These are phyloP conservation scores for Pelargonium cotyledonis DNA, from an alignment of 441 rosid species.

Conservation along the genomic window DNA sequence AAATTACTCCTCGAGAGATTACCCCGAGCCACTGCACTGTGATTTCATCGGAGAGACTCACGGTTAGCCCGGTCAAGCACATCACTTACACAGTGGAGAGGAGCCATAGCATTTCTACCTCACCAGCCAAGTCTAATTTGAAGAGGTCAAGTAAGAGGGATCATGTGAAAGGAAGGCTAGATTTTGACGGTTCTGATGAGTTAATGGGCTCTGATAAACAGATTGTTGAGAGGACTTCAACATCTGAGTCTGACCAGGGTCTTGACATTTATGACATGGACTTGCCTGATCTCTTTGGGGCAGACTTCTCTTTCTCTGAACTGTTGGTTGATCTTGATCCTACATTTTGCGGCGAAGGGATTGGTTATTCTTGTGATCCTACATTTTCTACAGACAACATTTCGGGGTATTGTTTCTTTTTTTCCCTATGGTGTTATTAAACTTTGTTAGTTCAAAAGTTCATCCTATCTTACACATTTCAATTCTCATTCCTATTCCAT, in stretches of 20 bases:
- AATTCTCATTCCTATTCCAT: not conserved
- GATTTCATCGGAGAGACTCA: constrained; percentile 58
- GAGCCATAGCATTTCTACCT: constrained; percentile 48
- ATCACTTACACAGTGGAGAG: constrained; percentile 51
- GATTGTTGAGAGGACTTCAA: constrained; percentile 25
- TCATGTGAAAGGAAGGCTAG: constrained; percentile 62
- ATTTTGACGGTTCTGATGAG: constrained; percentile 53
- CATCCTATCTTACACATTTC: not conserved
- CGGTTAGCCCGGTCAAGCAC: constrained; percentile 66
- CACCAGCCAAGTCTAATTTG: constrained; percentile 43
- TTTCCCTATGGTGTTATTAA: not conserved
- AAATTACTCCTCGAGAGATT: constrained; percentile 35
- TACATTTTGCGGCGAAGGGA: constrained; percentile 37
- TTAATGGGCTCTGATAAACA: constrained; percentile 26
- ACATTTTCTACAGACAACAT: constrained; percentile 27
- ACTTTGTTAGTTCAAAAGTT: not conserved
- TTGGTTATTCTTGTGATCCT: constrained; percentile 33
- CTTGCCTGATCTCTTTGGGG: constrained; percentile 62
- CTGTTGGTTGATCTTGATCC: constrained; percentile 67
- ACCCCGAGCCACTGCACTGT: constrained; percentile 63
- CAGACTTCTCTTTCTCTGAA: constrained; percentile 61
- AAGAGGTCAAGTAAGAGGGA: constrained; percentile 45
- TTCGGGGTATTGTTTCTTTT: constrained; percentile 43
- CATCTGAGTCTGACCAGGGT: constrained; percentile 62
- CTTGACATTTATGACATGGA: constrained; percentile 53